Base-by-base conservation (phyloP, 192 early-diverging fungal species). In the Entrophospora sp. region DNA sequence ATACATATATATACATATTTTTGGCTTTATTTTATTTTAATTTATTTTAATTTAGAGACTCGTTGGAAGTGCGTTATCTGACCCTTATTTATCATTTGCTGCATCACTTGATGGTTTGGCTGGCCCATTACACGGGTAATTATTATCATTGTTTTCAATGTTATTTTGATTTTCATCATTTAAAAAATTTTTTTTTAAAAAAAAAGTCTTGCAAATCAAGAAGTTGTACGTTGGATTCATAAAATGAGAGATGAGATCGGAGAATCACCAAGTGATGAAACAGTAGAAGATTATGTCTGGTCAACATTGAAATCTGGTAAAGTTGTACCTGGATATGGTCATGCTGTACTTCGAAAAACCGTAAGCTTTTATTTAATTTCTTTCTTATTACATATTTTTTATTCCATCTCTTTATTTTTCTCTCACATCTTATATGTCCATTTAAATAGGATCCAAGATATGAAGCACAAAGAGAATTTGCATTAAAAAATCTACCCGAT, bases 271-370 rank as follows among this genome's bases (percentile, higher is more conserved):
- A 85, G 89, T 66, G 96, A 99, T 69, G 89, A 95, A 72, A 81
- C 88, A 71, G 92, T 99, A 83, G 91, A 91, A 80, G 91, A 94
- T 44, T 99, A 95, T 88, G 78, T 96, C 73, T 96, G 94, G 94
- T 80, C 83, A 73, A 96, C 94, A 46, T 84, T 99, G 61, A 94
- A 96, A 82, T 79, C 79, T 69, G 96, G 96, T 65, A 93, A 91
- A 77, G 96, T 99, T 46, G 91, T 99, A 34, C 96, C 96, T 48
- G 96, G 96, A 69, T 99, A 90, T 83, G 96, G 96, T 64, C 96
- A 99, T 78, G 96, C 96, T 55, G 96, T 99, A 37, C 88, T 99
- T 70, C 82, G 94, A 77, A 87, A 85, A 80, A 75, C 71, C 32
- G 45, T 62, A 64, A 37, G 68, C 13, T 60, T 36, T 7, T 59